Percentiles rank a stretch among this genome's conserved stretches.
Evolutionary conservation across 768 basidiomycete genomes (phyloP).

Genomic region (Aureoboletus auriporus): DNA sequence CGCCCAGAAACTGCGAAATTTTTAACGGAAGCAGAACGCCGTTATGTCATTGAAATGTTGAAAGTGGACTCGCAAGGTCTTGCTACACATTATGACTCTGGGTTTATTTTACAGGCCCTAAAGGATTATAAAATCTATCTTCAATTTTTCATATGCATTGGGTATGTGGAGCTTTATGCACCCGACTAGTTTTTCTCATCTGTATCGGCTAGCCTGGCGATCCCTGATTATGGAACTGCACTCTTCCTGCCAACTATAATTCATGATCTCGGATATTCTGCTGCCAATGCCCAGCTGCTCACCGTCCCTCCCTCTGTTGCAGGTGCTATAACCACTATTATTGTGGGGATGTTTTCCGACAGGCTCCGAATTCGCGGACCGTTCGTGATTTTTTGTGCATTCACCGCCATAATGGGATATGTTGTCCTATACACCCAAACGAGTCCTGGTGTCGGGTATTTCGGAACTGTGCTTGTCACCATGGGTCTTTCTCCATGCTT

Average conservation of each 20-base stretch:
- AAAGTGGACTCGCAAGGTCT: slow-evolving; percentile 40
- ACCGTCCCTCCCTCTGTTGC: slow-evolving; percentile 45
- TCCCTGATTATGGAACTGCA: slow-evolving; percentile 43
- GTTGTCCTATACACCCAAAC: slow-evolving; percentile 39
- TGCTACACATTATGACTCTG: slow-evolving; percentile 40
- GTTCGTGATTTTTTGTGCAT: slow-evolving; percentile 38
- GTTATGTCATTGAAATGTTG: slow-evolving; percentile 36
- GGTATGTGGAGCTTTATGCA: slow-evolving; percentile 18
- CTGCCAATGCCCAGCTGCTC: slow-evolving; percentile 44
- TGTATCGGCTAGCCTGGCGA: slow-evolving; percentile 29
- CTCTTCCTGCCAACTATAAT: slow-evolving; percentile 49
- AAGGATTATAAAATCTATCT: slow-evolving; percentile 39
- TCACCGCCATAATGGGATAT: slow-evolving; percentile 45
- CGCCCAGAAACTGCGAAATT: slow-evolving; percentile 53
- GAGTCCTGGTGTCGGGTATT: slow-evolving; percentile 27
- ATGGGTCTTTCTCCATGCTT: slow-evolving; percentile 47
- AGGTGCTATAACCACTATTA: slow-evolving; percentile 37
- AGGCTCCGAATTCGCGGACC: slow-evolving; percentile 41
- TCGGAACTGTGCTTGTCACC: slow-evolving; percentile 44
- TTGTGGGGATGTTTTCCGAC: slow-evolving; percentile 39
- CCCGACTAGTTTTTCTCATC: background rate
- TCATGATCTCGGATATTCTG: slow-evolving; percentile 45
- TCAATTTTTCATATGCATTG: slow-evolving; percentile 35
- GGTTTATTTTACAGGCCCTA: slow-evolving; percentile 47
- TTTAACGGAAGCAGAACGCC: slow-evolving; percentile 41